Evolutionary conservation across 495 filamentous ascomycete species (phyloP), one percentile per base, ranked within the genome.

Genomic region (Podospora conica): DNA sequence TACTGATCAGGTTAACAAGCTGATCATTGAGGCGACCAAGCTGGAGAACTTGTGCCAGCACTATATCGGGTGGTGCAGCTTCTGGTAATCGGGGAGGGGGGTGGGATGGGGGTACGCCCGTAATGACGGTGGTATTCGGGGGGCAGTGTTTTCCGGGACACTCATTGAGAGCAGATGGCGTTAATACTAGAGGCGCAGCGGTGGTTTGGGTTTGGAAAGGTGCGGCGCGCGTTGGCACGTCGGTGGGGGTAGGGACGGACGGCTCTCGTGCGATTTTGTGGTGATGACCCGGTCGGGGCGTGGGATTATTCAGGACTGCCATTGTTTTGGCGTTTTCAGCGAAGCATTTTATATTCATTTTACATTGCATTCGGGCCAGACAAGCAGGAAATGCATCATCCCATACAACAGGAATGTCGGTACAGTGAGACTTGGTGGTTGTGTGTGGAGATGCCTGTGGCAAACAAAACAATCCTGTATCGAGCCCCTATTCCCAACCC

Each of bases 31-130:
- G 78, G 96, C 96, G 21, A 98, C 95, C 7, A 97, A 91, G 70
- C 82, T 97, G 56, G 96, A 98, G 82, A 98, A 98, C 78, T 83
- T 99, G 65, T 98, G 96, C 74, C 95, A 97, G 80, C 95, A 98
- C 80, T 99, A 97, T 77, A 97, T 98, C 66, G 95, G 94, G 62
- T 96, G 92, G 92, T 96, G 92, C 77, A 93, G 90, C 78, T 96
- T 94, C 83, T 94, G 91, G 91, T 96, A 65, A 69, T 20, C 33
- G 24, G 20, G 1, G 18, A 8, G 9, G 3, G 7, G 25, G 25
- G 12, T 6, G 28, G 40, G 12, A 22, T 31, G 21, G 40, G 9
- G n/a, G 24, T 23, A 24, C 23, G 60, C 20, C 15, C 23, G 55
- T 59, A 55, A 12, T 57, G 15, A 60, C 24, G 58, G 65, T 11